Evolutionary conservation across 2,329 filamentous ascomycete genomes (phyloP), one percentile per base, ranked within the genome.

Genomic region (Xylariaceae sp.): DNA sequence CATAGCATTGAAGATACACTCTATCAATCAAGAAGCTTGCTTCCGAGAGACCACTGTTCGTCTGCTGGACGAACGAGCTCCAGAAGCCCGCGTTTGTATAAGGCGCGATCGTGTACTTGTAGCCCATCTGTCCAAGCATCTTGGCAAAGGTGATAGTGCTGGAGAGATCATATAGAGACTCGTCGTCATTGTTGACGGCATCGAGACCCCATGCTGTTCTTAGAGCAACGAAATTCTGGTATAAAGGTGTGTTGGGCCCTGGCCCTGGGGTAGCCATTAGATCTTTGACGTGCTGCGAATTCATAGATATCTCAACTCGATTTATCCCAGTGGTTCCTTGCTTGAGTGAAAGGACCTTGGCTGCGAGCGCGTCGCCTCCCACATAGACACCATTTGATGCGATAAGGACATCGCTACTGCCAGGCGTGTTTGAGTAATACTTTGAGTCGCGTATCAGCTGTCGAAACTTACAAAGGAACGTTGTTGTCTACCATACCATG

Each of bases 151-250:
- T 48, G 2, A 72, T 69, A 5, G 72, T 75, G 61, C 69, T 73
- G 2, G 57, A 39, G 2, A 70, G 61, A 48, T 75, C 69, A 54
- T 75, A 75, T 32, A 74, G 59, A 14, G 64, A 64, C 55, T 75
- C 72, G 56, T 75, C 72, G 52, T 75, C 70, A 53, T 74, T 74
- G 56, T 74, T 74, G 46, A 75, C 70, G 6, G 71, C 72, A 48
- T 75, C 71, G 27, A 75, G 67, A 17, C 46, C 58, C 72, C 72
- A 75, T 1, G 71, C 71, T 11, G 53, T 52, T 54, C 67, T 68
- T 3, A 75, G 62, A 1, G 68, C 68, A 1, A 48, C 60, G 51
- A 75, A 74, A 56, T 73, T 74, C 48, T 61, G 65, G 52, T 68
- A 69, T 14, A 75, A 54, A 6, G 55, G 55, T 5, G 71, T 71